Conservation (phyloP, 2,329 filamentous ascomycete species). For the Cladosporium sp. region DNA sequence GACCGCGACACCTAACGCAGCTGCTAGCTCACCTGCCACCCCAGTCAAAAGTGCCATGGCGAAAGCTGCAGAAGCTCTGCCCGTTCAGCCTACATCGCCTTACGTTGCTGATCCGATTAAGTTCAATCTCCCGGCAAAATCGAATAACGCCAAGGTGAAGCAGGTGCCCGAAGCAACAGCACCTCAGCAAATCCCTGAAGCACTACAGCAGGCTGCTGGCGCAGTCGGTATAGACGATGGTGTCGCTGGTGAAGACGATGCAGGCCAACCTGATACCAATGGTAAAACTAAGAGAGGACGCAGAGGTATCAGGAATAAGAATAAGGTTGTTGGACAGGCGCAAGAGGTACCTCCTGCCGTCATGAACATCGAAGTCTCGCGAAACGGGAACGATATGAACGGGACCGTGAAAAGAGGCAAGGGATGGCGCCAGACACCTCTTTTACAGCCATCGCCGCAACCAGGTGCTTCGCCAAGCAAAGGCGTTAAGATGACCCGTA, state of each 20-base stretch:
- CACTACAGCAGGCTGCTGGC: neutral
- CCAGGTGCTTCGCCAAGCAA: slow-evolving; percentile 36
- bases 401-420: slow-evolving; percentile 48
- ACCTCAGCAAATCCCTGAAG: neutral
- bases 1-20: slow-evolving; percentile 16
- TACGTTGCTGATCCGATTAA: slow-evolving; percentile 31
- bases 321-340: neutral
- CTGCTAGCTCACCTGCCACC: slow-evolving; percentile 35
- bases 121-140: slow-evolving; percentile 9
- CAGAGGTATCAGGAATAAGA: slow-evolving; percentile 33
- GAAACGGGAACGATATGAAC: slow-evolving; percentile 36
- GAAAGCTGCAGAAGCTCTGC: slow-evolving; percentile 32
- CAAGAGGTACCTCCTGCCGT: slow-evolving; percentile 22
- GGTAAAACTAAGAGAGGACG: slow-evolving; percentile 45
- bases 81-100: slow-evolving; percentile 32
- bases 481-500: slow-evolving; percentile 39
- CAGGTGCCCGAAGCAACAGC: neutral
- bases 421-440: slow-evolving; percentile 64
- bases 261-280: slow-evolving; percentile 27
- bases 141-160: neutral
- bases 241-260: slow-evolving; percentile 3
- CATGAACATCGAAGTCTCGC: slow-evolving; percentile 32
- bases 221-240: slow-evolving; percentile 1
- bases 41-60: slow-evolving; percentile 36
- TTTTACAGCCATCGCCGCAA: slow-evolving; percentile 58